phyloP scores from a whole-genome alignment of 1,284 basidiomycete genomes.

The Tilletia caries region DNA sequence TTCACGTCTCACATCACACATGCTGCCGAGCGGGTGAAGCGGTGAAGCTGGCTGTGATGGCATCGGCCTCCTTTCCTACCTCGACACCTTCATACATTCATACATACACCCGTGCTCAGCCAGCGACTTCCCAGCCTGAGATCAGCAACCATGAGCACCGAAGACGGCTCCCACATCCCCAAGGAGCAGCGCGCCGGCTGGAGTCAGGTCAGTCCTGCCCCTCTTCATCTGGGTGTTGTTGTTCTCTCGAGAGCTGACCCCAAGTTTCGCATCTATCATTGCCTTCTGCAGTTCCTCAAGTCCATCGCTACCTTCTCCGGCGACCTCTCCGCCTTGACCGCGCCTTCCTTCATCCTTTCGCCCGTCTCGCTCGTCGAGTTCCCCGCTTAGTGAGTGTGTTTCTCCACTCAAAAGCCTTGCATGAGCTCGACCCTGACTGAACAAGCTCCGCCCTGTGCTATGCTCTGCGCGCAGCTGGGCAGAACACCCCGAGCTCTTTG shows the following conservation, averaged over 20 bases:
- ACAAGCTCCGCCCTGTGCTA: neutral
- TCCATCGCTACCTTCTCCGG: slow-evolving; percentile 59
- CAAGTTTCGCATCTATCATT: too few relatives aligned
- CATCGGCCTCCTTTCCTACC: too few relatives aligned
- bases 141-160: slow-evolving; percentile 32
- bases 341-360: slow-evolving; percentile 64
- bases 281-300: slow-evolving; percentile 50
- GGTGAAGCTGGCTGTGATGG: too few relatives aligned
- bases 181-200: slow-evolving; percentile 44
- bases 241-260: too few relatives aligned
- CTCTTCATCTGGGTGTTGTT: neutral
- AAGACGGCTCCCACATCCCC: slow-evolving; percentile 38
- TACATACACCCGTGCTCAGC: too few relatives aligned
- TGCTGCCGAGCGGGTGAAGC: too few relatives aligned
- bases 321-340: slow-evolving; percentile 88
- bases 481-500: slow-evolving; percentile 49
- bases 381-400: slow-evolving; percentile 42
- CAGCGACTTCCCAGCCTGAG: too few relatives aligned
- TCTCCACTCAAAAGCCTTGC: neutral
- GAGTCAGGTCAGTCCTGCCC: slow-evolving; percentile 25
- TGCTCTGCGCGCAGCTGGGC: slow-evolving; percentile 35
- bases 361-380: slow-evolving; percentile 52
- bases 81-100: too few relatives aligned
- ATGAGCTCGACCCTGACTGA: neutral
- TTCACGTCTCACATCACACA: too few relatives aligned